Evolutionary conservation across 768 basidiomycete species (phyloP), one percentile per base, ranked within the genome.

Genomic region (Roridomyces roridus): DNA sequence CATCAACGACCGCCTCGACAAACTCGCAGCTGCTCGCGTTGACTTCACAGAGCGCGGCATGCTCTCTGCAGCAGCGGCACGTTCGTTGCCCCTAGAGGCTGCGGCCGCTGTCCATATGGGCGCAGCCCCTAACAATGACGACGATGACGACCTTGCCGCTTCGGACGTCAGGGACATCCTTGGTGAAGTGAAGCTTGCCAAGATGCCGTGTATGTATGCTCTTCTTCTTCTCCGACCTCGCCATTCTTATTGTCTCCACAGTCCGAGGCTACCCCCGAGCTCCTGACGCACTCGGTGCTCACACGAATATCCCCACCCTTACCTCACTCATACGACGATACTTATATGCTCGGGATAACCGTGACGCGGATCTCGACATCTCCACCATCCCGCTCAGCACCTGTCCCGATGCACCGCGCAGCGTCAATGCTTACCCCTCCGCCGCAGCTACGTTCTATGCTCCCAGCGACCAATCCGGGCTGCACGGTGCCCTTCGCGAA

Each of bases 401-500:
- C 3, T 69, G 66, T 45, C 67, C 70, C 10, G 12, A 25, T n/a
- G 47, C 67, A 25, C 47, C 52, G 6, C 23, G 48, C 3, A 60
- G 42, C n/a, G 49, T 74, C 34, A 49, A 51, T 11, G 49, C 70
- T 6, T 75, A 65, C 46, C 57, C 61, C 39, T 73, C 74, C n/a
- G 74, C 73, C 1, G 35, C 60, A 18, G 67, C 74, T 4, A 57
- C 41, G 1, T 76, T 69, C 49, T 70, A 68, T 57, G 70, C 75
- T 7, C 75, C 76, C n/a, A 78, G 76, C 64, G 67, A 77, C 35
- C 47, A 59, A 18, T 70, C 64, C 43, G 73, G 75, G 5, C 50
- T 67, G 29, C 46, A 65, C 4, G 66, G 74, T 6, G 67, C 72
- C 70, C 39, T 52, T 17, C 57, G 56, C 18, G 71, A 76, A 50